Evolutionary conservation across 768 basidiomycete species (phyloP).

Genomic region (Podaxis mareebaensis): DNA sequence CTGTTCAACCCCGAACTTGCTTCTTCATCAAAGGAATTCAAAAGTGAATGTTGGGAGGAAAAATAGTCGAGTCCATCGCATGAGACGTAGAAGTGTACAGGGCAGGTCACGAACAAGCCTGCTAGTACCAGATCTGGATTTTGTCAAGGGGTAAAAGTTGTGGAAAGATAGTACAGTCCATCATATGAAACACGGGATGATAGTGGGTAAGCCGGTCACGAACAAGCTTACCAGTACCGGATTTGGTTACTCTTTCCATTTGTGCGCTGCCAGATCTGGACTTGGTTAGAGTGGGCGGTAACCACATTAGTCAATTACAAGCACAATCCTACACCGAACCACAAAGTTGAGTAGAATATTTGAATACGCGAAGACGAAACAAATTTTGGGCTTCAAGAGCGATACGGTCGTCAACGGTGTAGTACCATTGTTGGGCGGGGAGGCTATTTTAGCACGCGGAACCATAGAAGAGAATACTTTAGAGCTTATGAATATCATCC

Average conservation of each 20-base stretch:
- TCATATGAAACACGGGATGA: no score
- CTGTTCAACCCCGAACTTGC: no score
- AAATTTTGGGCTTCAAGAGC: constrained; percentile 27
- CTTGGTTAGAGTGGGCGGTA: constrained; percentile 27
- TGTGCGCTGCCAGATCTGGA: constrained; percentile 35
- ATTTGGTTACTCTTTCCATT: constrained; percentile 30
- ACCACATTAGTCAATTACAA: constrained; percentile 30
- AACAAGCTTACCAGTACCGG: constrained; percentile 18
- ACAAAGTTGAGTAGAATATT: neutral
- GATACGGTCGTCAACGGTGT: constrained; percentile 30
- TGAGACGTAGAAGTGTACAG: no score
- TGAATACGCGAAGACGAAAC: neutral
- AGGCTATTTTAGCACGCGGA: constrained; percentile 29
- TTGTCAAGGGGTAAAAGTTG: no score
- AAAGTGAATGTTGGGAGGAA: no score
- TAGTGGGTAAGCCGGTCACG: neutral
- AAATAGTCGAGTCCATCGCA: no score
- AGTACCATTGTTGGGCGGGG: constrained; percentile 35
- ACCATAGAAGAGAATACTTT: neutral
- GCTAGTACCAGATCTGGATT: no score
- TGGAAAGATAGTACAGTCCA: no score
- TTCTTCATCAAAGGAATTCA: no score
- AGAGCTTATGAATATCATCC: neutral
- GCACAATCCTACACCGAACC: constrained; percentile 24
- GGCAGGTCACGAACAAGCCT: no score